Evolutionary conservation across 2,329 filamentous ascomycete genomes (phyloP).

Genomic region (Colletotrichum nymphaeae): DNA sequence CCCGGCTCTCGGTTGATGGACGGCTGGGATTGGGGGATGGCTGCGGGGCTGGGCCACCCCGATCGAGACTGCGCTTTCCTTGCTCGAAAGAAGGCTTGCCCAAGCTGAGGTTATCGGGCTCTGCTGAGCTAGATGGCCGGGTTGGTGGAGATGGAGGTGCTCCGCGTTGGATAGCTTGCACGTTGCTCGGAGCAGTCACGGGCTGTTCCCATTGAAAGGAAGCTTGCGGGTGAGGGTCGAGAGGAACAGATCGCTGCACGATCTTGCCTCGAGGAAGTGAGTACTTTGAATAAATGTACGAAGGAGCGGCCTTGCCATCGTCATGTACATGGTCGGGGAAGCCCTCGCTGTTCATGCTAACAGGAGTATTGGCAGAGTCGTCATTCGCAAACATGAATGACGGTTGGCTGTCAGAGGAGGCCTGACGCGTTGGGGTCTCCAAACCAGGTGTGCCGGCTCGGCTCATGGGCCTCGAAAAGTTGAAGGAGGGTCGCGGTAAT

Average conservation of each 20-base stretch:
- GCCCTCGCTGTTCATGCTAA: slow-evolving; percentile 78
- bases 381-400: slow-evolving; percentile 70
- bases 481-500: slow-evolving; percentile 81
- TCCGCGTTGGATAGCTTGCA: slow-evolving; percentile 53
- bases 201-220: slow-evolving; percentile 75
- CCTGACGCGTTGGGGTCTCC: slow-evolving; percentile 70
- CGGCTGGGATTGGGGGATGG: slow-evolving; percentile 58
- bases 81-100: slow-evolving; percentile 61
- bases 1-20: slow-evolving; percentile 57
- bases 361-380: slow-evolving; percentile 74
- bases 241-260: slow-evolving; percentile 74
- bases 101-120: slow-evolving; percentile 52
- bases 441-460: slow-evolving; percentile 71
- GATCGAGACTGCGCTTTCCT: slow-evolving; percentile 62
- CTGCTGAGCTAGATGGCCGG: slow-evolving; percentile 68
- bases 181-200: slow-evolving; percentile 51
- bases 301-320: slow-evolving; percentile 66
- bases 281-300: slow-evolving; percentile 90
- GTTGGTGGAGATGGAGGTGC: slow-evolving; percentile 72
- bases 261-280: slow-evolving; percentile 84
- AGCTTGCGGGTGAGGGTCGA: slow-evolving; percentile 62
- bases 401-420: slow-evolving; percentile 75
- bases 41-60: slow-evolving; percentile 49
- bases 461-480: slow-evolving; percentile 93
- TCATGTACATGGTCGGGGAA: slow-evolving; percentile 67